Conservation (phyloP, 2,329 filamentous ascomycete species). For the Pseudogymnoascus sp. region DNA sequence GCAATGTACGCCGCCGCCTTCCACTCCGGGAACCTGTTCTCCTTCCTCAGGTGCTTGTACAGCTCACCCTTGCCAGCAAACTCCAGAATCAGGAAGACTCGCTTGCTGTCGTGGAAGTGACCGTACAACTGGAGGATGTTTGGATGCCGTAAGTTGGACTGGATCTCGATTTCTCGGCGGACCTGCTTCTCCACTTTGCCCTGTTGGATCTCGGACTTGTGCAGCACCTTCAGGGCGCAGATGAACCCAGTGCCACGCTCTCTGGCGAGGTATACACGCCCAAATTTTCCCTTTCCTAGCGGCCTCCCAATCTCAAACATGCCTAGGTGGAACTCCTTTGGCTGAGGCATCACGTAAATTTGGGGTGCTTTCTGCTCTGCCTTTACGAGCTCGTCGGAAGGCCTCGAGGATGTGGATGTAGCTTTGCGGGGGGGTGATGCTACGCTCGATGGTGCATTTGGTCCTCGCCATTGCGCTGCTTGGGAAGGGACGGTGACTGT, state of each 20-base stretch:
- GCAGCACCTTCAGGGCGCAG: conserved; percentile 66
- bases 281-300: conserved; percentile 67
- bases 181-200: conserved; percentile 65
- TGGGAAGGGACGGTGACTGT: conserved; percentile 63
- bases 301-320: conserved; percentile 74
- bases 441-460: conserved; percentile 37
- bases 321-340: conserved; percentile 63
- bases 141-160: conserved; percentile 64
- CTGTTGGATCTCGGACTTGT: conserved; percentile 63
- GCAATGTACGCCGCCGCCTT: conserved; percentile 67
- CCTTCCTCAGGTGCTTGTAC: conserved; percentile 65
- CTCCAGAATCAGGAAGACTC: conserved; percentile 66
- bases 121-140: conserved; percentile 65
- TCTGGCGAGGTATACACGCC: conserved; percentile 64
- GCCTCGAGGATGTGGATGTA: conserved; percentile 35
- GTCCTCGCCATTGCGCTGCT: conserved; percentile 46
- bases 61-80: conserved; percentile 66
- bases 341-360: conserved; percentile 51
- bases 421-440: conserved; percentile 48
- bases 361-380: conserved; percentile 45
- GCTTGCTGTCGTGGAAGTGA: conserved; percentile 67
- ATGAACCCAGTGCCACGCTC: conserved; percentile 62
- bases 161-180: conserved; percentile 66
- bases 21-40: conserved; percentile 62
- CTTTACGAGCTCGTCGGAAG: conserved; percentile 43